Evolutionary conservation across 164 flowering plant species (phyloP).

Genomic region (Stephania cephalantha): DNA sequence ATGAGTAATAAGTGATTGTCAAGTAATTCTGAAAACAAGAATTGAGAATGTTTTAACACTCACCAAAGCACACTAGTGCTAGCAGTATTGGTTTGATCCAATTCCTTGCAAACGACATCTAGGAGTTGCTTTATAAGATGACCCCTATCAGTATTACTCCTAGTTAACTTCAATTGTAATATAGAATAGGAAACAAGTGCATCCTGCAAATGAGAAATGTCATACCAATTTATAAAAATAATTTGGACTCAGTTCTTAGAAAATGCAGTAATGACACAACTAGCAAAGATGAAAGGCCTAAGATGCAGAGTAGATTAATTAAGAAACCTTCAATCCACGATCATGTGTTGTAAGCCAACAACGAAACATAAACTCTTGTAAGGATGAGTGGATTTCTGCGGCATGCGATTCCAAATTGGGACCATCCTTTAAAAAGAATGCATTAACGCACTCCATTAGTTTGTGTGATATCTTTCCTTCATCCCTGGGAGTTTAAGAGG

Average conservation of each 20-base stretch:
- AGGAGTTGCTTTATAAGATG: conserved; percentile 58
- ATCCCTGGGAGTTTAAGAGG: conserved; percentile 44
- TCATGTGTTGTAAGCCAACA: conserved; percentile 76
- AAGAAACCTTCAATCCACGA: conserved; percentile 60
- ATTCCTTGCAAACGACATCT: conserved; percentile 67
- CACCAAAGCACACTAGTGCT: conserved; percentile 40
- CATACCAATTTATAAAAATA: neutral
- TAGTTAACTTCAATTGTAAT: conserved; percentile 61
- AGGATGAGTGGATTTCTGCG: conserved; percentile 66
- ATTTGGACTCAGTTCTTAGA: neutral
- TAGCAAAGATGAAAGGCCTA: neutral
- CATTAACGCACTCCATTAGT: conserved; percentile 82
- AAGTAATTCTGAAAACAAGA: conserved; percentile 2
- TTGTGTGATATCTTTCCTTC: conserved; percentile 83
- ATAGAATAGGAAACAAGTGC: conserved; percentile 59
- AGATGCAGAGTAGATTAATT: neutral
- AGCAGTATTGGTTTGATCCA: conserved; percentile 53
- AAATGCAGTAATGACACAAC: neutral
- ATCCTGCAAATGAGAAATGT: conserved; percentile 42
- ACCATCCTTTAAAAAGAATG: conserved; percentile 75
- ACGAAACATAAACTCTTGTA: conserved; percentile 59
- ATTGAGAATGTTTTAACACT: conserved; percentile 12
- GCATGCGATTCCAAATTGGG: conserved; percentile 66
- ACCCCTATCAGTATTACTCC: conserved; percentile 49
- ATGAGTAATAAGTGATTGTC: conserved; percentile 12